Conservation (phyloP, 108 stramenopile genomes). For the Parmales sp. region DNA sequence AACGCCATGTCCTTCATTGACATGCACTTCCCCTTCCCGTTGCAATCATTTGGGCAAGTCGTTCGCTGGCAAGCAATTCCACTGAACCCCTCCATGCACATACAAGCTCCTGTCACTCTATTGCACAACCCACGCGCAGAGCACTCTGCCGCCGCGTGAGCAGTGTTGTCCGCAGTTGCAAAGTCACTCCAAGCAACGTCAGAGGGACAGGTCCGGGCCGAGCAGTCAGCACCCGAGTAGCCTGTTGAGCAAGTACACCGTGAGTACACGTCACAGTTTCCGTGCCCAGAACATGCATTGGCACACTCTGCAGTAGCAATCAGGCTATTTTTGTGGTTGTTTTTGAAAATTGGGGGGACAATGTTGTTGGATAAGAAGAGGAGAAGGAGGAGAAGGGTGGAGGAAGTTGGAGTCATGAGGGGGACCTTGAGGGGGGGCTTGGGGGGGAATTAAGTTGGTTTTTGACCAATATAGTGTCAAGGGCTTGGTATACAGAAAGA, state of each 20-base stretch:
- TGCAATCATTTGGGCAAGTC: constrained; percentile 47
- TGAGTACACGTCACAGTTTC: constrained; percentile 25
- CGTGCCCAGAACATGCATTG: constrained; percentile 46
- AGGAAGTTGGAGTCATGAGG: too few species aligned
- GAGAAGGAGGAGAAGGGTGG: too few species aligned
- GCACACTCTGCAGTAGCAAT: constrained; percentile 28
- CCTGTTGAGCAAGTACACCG: constrained; percentile 34
- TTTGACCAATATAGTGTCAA: too few species aligned
- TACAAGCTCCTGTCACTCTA: constrained; percentile 36
- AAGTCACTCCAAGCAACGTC: constrained; percentile 33
- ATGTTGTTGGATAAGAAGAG: too few species aligned
- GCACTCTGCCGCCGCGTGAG: constrained; percentile 54
- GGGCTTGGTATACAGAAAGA: too few species aligned
- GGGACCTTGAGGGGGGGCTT: too few species aligned
- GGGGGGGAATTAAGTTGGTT: too few species aligned
- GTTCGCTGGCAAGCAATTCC: constrained; percentile 53
- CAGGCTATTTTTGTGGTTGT: too few species aligned
- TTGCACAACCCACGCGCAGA: constrained; percentile 49
- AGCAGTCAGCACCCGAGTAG: constrained; percentile 39
- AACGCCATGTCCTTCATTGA: constrained; percentile 49
- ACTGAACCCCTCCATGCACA: constrained; percentile 37
- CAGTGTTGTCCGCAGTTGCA: constrained; percentile 25
- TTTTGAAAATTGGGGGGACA: too few species aligned
- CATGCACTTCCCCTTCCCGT: constrained; percentile 46
- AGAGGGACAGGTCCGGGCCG: constrained; percentile 31